phyloP scores from a whole-genome alignment of 1,284 basidiomycete species.

The Naganishia cerealis region DNA sequence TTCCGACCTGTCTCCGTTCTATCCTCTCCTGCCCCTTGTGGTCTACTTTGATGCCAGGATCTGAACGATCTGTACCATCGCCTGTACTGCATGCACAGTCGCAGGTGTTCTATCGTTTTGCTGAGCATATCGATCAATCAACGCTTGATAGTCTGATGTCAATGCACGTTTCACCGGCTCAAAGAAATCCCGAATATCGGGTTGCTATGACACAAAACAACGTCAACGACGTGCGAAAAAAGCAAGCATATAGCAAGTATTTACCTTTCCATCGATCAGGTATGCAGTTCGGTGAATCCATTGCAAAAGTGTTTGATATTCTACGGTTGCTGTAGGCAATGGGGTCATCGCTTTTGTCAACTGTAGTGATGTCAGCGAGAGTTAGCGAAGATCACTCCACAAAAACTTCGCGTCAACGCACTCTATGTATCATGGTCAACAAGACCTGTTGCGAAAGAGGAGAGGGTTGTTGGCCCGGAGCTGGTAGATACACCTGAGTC shows the following conservation, averaged over 20 bases:
- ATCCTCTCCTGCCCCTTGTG: neutral
- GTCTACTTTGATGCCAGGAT: slow-evolving; percentile 21
- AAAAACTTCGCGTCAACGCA: slow-evolving; percentile 7
- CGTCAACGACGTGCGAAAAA: neutral
- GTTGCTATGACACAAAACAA: slow-evolving; percentile 1
- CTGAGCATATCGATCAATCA: slow-evolving; percentile 28
- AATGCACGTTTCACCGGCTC: slow-evolving; percentile 27
- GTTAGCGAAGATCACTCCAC: neutral
- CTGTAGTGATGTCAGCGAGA: neutral
- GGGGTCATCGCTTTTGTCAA: slow-evolving; percentile 28
- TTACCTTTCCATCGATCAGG: slow-evolving; percentile 29
- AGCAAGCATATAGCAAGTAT: neutral
- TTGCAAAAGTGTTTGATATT: slow-evolving; percentile 26
- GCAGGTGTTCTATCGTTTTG: slow-evolving; percentile 23
- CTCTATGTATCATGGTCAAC: slow-evolving; percentile 34
- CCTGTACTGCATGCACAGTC: slow-evolving; percentile 22
- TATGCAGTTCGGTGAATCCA: slow-evolving; percentile 29
- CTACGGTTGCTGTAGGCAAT: slow-evolving; percentile 13
- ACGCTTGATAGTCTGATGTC: slow-evolving; percentile 16
- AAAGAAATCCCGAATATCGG: slow-evolving; percentile 24
- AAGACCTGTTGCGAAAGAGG: slow-evolving; percentile 33
- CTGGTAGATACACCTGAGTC: slow-evolving; percentile 25
- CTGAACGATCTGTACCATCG: slow-evolving; percentile 28
- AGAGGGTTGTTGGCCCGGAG: slow-evolving; percentile 18
- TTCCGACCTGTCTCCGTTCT: neutral